Conservation (phyloP, 495 filamentous ascomycete genomes). For the Hypoxylon crocopeplum region DNA sequence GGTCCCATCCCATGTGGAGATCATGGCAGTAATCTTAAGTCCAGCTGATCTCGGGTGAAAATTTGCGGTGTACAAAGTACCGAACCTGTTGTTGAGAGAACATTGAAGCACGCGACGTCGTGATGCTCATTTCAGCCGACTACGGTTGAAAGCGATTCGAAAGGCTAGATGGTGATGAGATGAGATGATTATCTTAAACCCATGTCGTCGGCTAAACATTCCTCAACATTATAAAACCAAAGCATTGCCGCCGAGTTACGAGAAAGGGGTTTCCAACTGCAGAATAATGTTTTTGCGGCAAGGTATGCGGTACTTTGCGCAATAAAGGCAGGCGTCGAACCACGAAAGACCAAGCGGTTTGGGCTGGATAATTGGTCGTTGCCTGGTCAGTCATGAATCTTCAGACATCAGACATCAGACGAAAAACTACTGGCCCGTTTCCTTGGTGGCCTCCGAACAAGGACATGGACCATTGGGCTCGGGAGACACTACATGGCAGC, state of each 20-base stretch:
- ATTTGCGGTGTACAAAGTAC: constrained; percentile 40
- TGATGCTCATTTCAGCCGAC: constrained; percentile 9
- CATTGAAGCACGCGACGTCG: constrained; percentile 30
- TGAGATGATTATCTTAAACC: constrained; percentile 16
- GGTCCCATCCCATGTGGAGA: constrained; percentile 41
- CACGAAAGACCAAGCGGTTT: constrained; percentile 26
- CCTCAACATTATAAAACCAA: constrained; percentile 17
- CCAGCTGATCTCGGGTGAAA: constrained; percentile 42
- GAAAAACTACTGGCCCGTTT: constrained; percentile 16
- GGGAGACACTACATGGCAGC: constrained; percentile 33
- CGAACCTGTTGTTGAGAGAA: constrained; percentile 17
- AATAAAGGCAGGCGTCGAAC: constrained; percentile 31
- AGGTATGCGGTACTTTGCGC: constrained; percentile 5
- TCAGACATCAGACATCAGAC: constrained; percentile 22
- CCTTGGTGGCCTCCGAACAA: constrained; percentile 24
- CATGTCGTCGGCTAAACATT: constrained; percentile 5
- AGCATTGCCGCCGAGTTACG: not conserved
- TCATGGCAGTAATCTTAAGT: constrained; percentile 41
- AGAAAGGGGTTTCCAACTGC: constrained; percentile 5
- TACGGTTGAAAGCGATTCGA: not conserved
- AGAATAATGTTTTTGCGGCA: constrained; percentile 1
- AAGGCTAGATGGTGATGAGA: not conserved
- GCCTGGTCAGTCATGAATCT: constrained; percentile 30
- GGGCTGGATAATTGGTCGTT: constrained; percentile 27
- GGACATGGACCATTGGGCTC: constrained; percentile 31